A percentile compares a stretch with the other conserved stretches of the same genome.
These are phyloP conservation scores for Gleditsia sinensis DNA, from an alignment of 306 rosid species.

Conservation along the genomic window DNA sequence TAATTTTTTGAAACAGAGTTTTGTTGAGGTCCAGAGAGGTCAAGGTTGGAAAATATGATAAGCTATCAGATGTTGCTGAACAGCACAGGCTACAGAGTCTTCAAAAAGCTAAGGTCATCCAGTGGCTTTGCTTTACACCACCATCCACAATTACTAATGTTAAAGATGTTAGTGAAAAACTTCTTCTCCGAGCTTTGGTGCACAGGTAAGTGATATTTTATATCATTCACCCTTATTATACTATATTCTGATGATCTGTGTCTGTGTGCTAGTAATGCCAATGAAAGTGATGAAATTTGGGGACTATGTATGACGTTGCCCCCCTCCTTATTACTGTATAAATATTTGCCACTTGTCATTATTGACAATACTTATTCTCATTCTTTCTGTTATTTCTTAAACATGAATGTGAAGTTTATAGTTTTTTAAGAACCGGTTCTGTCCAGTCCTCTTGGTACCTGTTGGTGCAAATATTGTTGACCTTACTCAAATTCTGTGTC, in stretches of 20 bases:
- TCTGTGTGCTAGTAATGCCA: constrained; percentile 17
- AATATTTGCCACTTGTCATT: constrained; percentile 15
- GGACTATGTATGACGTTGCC: neutral
- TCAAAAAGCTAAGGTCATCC: constrained; percentile 89
- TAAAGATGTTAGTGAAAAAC: constrained; percentile 68
- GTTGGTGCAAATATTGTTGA: constrained; percentile 14
- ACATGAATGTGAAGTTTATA: neutral
- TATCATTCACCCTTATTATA: constrained; percentile 11
- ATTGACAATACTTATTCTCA: constrained; percentile 25
- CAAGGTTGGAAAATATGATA: constrained; percentile 65
- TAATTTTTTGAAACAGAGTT: constrained; percentile 64
- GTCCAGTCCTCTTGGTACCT: constrained; percentile 24
- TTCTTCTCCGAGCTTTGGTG: constrained; percentile 73
- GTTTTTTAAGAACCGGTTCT: neutral
- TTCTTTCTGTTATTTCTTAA: neutral
- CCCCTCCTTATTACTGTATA: constrained; percentile 9
- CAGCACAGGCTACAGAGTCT: constrained; percentile 93
- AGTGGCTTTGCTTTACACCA: constrained; percentile 99
- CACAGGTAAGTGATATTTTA: constrained; percentile 66
- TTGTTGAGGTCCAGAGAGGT: constrained; percentile 88
- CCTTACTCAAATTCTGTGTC: neutral
- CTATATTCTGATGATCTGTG: constrained; percentile 29
- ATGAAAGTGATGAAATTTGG: constrained; percentile 29
- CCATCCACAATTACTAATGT: constrained; percentile 85
- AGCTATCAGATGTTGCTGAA: constrained; percentile 76